Conservation (phyloP, 2,329 filamentous ascomycete genomes). For the Boeremia exigua region DNA sequence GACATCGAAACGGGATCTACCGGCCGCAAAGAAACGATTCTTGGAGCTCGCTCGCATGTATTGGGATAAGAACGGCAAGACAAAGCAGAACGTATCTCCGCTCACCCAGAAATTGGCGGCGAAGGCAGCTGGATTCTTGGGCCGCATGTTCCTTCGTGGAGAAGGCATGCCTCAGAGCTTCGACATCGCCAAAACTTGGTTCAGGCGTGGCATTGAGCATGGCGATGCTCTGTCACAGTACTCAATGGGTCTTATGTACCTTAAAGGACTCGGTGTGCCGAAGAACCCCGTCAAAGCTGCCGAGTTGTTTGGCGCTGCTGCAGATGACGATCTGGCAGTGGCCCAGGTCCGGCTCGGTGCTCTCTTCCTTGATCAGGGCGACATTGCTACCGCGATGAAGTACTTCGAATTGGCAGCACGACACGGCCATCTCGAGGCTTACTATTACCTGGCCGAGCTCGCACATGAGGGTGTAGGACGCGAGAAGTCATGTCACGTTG, state of each 20-base stretch:
- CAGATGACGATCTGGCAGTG: conserved; percentile 80
- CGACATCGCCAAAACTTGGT: conserved; percentile 79
- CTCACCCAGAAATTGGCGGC: conserved; percentile 78
- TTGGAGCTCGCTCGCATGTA: conserved; percentile 78
- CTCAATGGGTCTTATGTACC: conserved; percentile 80
- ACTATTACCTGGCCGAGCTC: conserved; percentile 91
- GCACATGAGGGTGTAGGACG: conserved; percentile 79
- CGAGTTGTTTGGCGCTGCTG: conserved; percentile 76
- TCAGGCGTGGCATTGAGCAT: conserved; percentile 75
- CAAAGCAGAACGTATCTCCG: conserved; percentile 71
- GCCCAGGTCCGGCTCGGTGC: conserved; percentile 84
- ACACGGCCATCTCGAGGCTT: conserved; percentile 84
- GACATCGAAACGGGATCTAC: conserved; percentile 74
- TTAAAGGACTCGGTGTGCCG: conserved; percentile 75
- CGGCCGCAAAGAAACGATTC: conserved; percentile 80
- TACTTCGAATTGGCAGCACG: conserved; percentile 88
- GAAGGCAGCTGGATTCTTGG: conserved; percentile 85
- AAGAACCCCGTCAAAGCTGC: conserved; percentile 75
- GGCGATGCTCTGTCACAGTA: conserved; percentile 86
- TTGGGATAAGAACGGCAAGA: conserved; percentile 80
- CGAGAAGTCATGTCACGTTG: conserved; percentile 77
- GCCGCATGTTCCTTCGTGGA: conserved; percentile 86
- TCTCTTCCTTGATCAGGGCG: conserved; percentile 87
- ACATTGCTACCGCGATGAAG: conserved; percentile 76
- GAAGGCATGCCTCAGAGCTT: conserved; percentile 84